Conservation (phyloP, 768 basidiomycete genomes). For the Suillus sp. region DNA sequence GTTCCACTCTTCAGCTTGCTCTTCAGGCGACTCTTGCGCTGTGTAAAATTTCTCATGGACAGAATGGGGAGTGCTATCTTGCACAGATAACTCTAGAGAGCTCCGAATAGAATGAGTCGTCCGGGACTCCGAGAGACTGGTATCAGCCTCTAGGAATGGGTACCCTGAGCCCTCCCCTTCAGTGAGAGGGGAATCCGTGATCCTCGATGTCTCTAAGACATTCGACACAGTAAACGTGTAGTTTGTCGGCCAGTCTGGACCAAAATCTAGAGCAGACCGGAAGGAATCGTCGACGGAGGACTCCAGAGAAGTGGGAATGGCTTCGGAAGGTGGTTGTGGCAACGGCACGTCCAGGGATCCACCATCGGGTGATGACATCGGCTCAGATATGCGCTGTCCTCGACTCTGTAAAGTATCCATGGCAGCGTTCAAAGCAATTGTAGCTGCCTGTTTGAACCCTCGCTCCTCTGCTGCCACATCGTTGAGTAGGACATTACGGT, state of each 20-base stretch:
- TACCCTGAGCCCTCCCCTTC: constrained; percentile 25
- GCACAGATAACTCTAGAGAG: constrained; percentile 13
- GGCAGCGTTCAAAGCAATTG: constrained; percentile 73
- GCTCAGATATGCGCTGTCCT: constrained; percentile 27
- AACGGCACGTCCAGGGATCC: constrained; percentile 16
- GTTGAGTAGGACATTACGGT: constrained; percentile 69
- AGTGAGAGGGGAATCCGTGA: constrained; percentile 40
- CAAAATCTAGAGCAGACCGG: constrained; percentile 66
- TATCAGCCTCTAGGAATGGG: constrained; percentile 31
- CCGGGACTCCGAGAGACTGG: constrained; percentile 24
- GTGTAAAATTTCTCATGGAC: constrained; percentile 50
- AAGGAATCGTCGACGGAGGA: constrained; percentile 60
- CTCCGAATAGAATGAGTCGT: constrained; percentile 21
- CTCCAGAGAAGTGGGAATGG: constrained; percentile 37
- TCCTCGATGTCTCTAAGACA: constrained; percentile 33
- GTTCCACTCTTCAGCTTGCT: constrained; percentile 89
- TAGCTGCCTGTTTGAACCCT: constrained; percentile 66
- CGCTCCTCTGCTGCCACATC: constrained; percentile 76
- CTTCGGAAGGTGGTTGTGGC: constrained; percentile 17
- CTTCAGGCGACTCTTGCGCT: constrained; percentile 50
- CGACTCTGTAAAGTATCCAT: constrained; percentile 59
- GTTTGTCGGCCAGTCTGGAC: constrained; percentile 47
- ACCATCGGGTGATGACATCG: constrained; percentile 41
- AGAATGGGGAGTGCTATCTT: constrained; percentile 16
- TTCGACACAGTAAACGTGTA: constrained; percentile 39